Percentiles rank a stretch among this genome's conserved stretches.
phyloP scores from a whole-genome alignment of 345 rosid genomes.

The Syzygium grande region DNA sequence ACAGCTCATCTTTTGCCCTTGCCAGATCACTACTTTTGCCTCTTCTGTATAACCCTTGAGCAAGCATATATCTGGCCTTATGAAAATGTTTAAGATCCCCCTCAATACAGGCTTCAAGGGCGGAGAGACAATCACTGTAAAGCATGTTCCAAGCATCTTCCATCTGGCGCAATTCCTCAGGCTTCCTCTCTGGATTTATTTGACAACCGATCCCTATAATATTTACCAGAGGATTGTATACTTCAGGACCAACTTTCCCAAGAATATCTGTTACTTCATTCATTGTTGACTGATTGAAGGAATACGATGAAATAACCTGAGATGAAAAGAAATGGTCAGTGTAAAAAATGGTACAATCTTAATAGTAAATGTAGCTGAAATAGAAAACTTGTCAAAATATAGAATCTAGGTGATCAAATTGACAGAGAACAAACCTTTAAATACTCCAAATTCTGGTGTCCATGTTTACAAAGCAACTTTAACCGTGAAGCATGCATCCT shows the following conservation, averaged over 20 bases:
- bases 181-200: conserved; percentile 25
- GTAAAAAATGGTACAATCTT: neutral
- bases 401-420: neutral
- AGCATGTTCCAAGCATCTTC: conserved; percentile 80
- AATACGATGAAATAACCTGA: conserved; percentile 59
- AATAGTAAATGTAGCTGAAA: neutral
- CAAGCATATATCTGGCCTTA: conserved; percentile 94
- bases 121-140: conserved; percentile 80
- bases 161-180: conserved; percentile 38
- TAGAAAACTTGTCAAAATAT: neutral
- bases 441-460: conserved; percentile 58
- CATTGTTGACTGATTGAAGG: conserved; percentile 53
- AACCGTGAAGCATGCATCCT: conserved; percentile 97
- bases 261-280: conserved; percentile 44
- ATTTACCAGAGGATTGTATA: conserved; percentile 25
- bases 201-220: conserved; percentile 25
- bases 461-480: conserved; percentile 63
- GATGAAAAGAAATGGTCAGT: neutral
- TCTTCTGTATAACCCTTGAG: conserved; percentile 77
- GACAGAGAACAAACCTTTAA: conserved; percentile 53
- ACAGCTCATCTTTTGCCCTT: conserved; percentile 88
- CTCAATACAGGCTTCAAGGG: conserved; percentile 77
- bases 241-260: conserved; percentile 33
- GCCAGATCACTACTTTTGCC: conserved; percentile 68
- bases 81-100: conserved; percentile 99